Base-by-base conservation (phyloP, 2,329 filamentous ascomycete species). In the Orbilia quercus region DNA sequence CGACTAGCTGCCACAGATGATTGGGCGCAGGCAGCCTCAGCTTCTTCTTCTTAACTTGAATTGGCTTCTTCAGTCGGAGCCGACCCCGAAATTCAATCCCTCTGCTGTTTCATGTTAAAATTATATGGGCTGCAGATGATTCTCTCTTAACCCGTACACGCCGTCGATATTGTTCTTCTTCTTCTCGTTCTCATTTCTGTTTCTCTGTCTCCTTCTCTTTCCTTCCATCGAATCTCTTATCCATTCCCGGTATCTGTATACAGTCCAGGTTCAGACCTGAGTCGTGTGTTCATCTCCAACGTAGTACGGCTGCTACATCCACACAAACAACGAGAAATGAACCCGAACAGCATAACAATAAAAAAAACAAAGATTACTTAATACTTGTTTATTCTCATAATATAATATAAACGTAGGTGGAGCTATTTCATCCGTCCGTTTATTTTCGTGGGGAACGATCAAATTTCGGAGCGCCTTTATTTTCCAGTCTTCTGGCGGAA, bases 31-130 rank as follows among this genome's bases (percentile, higher is more conserved):
- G 23, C 23, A 45, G 50, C 36, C 58, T 42, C 58, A 63, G 47
- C 58, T n/a, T n/a, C n/a, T n/a, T n/a, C n/a, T n/a, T n/a, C n/a
- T n/a, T n/a, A n/a, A n/a, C n/a, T n/a, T n/a, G n/a, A n/a, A n/a
- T n/a, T n/a, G n/a, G n/a, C n/a, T n/a, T n/a, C n/a, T n/a, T n/a
- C n/a, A n/a, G n/a, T n/a, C 58, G 59, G 59, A 54, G 47, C 25
- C 48, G 48, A 62, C 36, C 59, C 59, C 59, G 22, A 45, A 51
- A 36, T 38, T n/a, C 53, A 55, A 51, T 42, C 36, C 28, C 34
- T 58, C 34, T 53, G 59, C 38, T 65, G 67, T 72, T 72, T 72
- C 67, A 72, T 65, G 53, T 72, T 65, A 64, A 64, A 65, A 72
- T 59, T 28, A 42, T 53, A 54, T 51, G 40, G 58, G 50, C 66